phyloP scores from a whole-genome alignment of 1,284 basidiomycete species.

The Grifola frondosa region DNA sequence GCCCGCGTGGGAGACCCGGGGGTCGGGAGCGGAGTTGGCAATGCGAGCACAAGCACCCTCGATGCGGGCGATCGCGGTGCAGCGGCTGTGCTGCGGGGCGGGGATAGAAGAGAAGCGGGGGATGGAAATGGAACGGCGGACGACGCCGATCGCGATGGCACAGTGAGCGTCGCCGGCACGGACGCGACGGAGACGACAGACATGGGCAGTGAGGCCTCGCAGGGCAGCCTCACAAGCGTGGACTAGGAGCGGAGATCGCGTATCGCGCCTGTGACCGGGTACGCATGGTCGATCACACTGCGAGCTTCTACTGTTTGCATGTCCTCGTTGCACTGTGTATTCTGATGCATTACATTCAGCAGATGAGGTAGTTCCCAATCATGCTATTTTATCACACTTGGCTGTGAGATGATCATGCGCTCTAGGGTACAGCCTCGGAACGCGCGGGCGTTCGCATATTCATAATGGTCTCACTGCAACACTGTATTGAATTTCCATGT shows the following conservation, averaged over 20 bases:
- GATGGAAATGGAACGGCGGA: constrained; percentile 27
- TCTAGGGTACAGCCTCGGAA: too few relatives aligned
- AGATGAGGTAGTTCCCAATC: too few relatives aligned
- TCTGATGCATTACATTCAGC: too few relatives aligned
- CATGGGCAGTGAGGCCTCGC: constrained; percentile 39
- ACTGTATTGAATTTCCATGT: background rate
- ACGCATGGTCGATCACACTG: too few relatives aligned
- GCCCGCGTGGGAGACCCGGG: constrained; percentile 28
- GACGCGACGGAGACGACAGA: constrained; percentile 32
- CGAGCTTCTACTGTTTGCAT: too few relatives aligned
- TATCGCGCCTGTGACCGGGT: too few relatives aligned
- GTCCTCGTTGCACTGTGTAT: too few relatives aligned
- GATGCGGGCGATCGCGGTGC: too few relatives aligned
- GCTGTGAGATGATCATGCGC: too few relatives aligned
- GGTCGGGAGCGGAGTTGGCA: background rate
- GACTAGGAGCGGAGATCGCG: constrained; percentile 36
- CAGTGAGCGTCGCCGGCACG: constrained; percentile 43
- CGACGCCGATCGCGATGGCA: constrained; percentile 30
- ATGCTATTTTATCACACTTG: too few relatives aligned
- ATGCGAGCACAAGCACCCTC: constrained; percentile 7
- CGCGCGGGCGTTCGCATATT: too few relatives aligned
- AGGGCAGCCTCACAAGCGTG: constrained; percentile 58
- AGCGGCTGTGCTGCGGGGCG: constrained; percentile 7
- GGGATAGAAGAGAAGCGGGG: constrained; percentile 17
- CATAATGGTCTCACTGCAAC: too few relatives aligned